phyloP scores from a whole-genome alignment of 2,329 filamentous ascomycete genomes.

The Tolypocladium endophyticum region DNA sequence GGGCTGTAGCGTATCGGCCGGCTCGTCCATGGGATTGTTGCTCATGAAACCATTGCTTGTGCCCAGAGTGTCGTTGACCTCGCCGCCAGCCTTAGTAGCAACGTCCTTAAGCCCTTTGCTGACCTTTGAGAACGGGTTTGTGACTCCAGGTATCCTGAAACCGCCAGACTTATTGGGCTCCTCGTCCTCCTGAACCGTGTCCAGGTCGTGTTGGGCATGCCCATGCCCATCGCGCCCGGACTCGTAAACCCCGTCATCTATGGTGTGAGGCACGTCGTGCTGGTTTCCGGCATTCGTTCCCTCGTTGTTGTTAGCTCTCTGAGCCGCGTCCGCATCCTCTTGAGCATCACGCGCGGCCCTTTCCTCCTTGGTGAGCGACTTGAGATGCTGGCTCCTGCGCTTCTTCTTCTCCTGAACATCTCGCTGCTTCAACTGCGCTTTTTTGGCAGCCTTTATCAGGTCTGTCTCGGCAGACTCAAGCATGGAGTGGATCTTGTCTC shows the following conservation, averaged over 20 bases:
- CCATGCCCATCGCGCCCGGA: slow-evolving; percentile 10
- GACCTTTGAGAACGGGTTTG: slow-evolving; percentile 32
- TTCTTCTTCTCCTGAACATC: slow-evolving; percentile 54
- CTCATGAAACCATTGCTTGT: slow-evolving; percentile 43
- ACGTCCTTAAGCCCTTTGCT: slow-evolving; percentile 37
- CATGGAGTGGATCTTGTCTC: slow-evolving; percentile 58
- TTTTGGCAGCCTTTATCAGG: slow-evolving; percentile 70
- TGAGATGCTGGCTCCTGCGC: slow-evolving; percentile 40
- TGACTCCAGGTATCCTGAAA: slow-evolving; percentile 19
- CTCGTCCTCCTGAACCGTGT: slow-evolving; percentile 7
- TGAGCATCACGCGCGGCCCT: slow-evolving; percentile 32
- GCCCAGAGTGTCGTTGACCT: slow-evolving; percentile 41
- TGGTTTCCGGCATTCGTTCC: slow-evolving; percentile 42
- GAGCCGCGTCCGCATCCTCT: slow-evolving; percentile 38
- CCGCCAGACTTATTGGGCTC: slow-evolving; percentile 12
- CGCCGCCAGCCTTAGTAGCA: slow-evolving; percentile 34
- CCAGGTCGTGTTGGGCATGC: neutral
- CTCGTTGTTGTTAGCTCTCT: slow-evolving; percentile 36
- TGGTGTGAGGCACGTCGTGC: slow-evolving; percentile 41
- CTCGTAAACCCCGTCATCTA: slow-evolving; percentile 35
- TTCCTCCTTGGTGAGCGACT: slow-evolving; percentile 40
- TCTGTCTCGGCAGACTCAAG: slow-evolving; percentile 80
- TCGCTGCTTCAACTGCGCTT: slow-evolving; percentile 60
- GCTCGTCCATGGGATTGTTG: slow-evolving; percentile 12
- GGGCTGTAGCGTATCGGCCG: neutral